These are phyloP conservation scores for Talaromyces verruculosus DNA, from an alignment of 2,329 filamentous ascomycete genomes.

Conservation along the genomic window DNA sequence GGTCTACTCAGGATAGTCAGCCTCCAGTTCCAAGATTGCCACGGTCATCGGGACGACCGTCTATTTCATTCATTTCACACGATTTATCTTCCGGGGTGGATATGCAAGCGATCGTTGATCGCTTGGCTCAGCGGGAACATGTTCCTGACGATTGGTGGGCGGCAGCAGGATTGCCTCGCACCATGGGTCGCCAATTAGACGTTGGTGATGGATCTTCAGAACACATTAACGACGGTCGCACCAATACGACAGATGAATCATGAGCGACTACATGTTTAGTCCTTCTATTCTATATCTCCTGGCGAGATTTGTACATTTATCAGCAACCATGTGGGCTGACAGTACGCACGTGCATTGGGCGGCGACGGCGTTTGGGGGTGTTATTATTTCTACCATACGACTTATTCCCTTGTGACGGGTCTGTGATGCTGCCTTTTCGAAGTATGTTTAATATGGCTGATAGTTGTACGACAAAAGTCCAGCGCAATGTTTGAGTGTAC, in stretches of 20 bases:
- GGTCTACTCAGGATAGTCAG: conserved; percentile 36
- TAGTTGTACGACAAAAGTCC: conserved; percentile 3
- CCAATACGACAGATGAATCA: conserved; percentile 12
- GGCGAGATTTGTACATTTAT: conserved; percentile 20
- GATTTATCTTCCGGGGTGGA: conserved; percentile 33
- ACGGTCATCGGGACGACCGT: conserved; percentile 27
- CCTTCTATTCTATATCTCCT: conserved; percentile 18
- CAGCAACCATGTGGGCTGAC: neutral
- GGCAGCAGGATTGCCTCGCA: conserved; percentile 65
- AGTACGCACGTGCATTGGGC: conserved; percentile 11
- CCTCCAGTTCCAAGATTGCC: conserved; percentile 27
- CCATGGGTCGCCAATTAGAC: conserved; percentile 36
- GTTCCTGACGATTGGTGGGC: conserved; percentile 84
- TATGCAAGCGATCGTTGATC: conserved; percentile 71
- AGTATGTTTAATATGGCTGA: neutral
- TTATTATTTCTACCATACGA: conserved; percentile 7
- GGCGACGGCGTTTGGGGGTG: conserved; percentile 14
- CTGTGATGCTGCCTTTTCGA: neutral
- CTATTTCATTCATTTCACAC: conserved; percentile 35
- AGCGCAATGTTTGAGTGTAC: neutral
- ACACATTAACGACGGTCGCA: conserved; percentile 8
- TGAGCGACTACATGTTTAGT: neutral
- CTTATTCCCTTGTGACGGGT: neutral
- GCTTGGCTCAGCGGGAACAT: conserved; percentile 68
- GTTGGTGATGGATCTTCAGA: conserved; percentile 27